Evolutionary conservation across 1,139 yeast genomes (phyloP).

Genomic region (Debaryomyces robertsiae): DNA sequence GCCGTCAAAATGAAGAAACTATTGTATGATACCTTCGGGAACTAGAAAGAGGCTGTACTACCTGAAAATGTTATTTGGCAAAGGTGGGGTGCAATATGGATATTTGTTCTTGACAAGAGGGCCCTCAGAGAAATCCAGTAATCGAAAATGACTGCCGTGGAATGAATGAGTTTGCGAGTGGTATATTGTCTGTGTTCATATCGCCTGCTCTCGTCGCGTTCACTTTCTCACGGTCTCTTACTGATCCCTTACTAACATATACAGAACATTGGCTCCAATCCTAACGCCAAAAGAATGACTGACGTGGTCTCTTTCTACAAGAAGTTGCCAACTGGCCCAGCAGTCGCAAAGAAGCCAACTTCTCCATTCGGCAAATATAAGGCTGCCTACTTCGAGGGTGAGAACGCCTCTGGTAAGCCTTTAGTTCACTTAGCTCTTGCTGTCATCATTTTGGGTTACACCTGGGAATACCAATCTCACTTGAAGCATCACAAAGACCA

Average conservation of each 20-base stretch:
- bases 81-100: too few relatives aligned
- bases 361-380: constrained; percentile 76
- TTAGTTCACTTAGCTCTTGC: constrained; percentile 75
- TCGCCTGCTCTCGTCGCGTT: too few relatives aligned
- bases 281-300: constrained; percentile 95
- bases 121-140: too few relatives aligned
- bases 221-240: too few relatives aligned
- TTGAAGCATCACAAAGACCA: constrained; percentile 52
- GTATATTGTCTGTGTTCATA: too few relatives aligned
- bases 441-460: constrained; percentile 79
- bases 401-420: constrained; percentile 80
- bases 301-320: constrained; percentile 95
- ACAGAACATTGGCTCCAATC: constrained; percentile 90
- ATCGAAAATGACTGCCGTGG: too few relatives aligned
- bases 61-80: too few relatives aligned
- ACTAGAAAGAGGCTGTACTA: too few relatives aligned
- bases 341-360: constrained; percentile 69
- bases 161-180: too few relatives aligned
- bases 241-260: constrained; percentile 7
- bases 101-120: too few relatives aligned
- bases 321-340: constrained; percentile 93
- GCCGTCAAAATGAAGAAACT: too few relatives aligned
- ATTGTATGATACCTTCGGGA: too few relatives aligned
- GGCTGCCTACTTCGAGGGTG: constrained; percentile 78
- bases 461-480: constrained; percentile 93